These are phyloP conservation scores for Chlorella sp. DNA, from an alignment of 139 green algal genomes.

Conservation along the genomic window DNA sequence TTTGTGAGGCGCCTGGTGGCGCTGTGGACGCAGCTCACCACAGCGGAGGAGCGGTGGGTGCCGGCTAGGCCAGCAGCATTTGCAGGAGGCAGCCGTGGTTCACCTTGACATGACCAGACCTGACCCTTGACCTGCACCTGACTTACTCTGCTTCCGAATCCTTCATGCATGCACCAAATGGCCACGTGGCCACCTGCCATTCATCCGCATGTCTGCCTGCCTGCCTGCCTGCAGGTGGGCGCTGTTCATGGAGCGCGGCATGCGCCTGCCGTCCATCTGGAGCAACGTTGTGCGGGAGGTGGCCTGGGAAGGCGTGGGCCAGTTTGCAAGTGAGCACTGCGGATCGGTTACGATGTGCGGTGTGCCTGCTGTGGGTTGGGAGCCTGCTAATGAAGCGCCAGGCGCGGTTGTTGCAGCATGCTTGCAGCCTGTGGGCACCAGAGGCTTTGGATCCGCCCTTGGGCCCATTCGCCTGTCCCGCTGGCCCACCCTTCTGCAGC, in stretches of 20 bases:
- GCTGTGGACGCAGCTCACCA: background rate
- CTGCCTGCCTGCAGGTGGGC: background rate
- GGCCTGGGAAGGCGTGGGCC: conserved; percentile 6
- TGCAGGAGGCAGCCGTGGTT: too few relatives aligned
- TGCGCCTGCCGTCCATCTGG: conserved; percentile 3
- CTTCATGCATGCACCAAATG: too few relatives aligned
- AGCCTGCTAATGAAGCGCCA: too few relatives aligned
- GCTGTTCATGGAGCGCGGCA: conserved; percentile 6
- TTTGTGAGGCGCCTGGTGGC: conserved; percentile 9
- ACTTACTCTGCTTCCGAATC: too few relatives aligned
- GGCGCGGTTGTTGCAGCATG: too few relatives aligned
- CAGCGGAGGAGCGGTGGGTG: background rate
- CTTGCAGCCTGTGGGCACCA: too few relatives aligned
- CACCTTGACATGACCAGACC: too few relatives aligned
- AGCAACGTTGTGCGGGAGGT: background rate
- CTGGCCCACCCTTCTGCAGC: background rate
- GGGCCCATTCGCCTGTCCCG: background rate
- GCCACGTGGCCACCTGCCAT: too few relatives aligned
- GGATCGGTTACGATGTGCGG: too few relatives aligned
- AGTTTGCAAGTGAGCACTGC: conserved; percentile 5
- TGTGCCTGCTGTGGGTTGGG: too few relatives aligned
- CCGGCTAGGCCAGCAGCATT: background rate
- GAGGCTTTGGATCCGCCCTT: too few relatives aligned
- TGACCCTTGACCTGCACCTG: too few relatives aligned
- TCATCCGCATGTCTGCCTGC: background rate